phyloP scores from a whole-genome alignment of 1,284 basidiomycete species.

The Phylloboletellus chloephorus region DNA sequence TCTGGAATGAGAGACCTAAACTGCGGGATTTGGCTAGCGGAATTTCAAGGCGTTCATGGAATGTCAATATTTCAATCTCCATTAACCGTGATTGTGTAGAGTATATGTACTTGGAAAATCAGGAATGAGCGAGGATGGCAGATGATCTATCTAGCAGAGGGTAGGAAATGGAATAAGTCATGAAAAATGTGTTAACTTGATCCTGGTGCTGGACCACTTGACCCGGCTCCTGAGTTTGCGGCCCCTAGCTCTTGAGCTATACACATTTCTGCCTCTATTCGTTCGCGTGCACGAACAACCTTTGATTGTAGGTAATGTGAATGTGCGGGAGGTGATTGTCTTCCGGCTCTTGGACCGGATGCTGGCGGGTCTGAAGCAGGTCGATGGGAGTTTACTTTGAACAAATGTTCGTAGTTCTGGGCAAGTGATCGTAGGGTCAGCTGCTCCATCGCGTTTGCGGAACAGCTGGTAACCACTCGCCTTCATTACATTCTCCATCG shows the following conservation, averaged over 20 bases:
- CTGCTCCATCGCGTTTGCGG: background rate
- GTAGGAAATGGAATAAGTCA: constrained; percentile 15
- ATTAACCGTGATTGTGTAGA: constrained; percentile 16
- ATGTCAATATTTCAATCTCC: too few relatives aligned
- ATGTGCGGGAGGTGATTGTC: constrained; percentile 46
- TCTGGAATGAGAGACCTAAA: too few relatives aligned
- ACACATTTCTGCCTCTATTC: constrained; percentile 83
- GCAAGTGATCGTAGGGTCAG: constrained; percentile 2
- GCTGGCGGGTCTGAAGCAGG: constrained; percentile 43
- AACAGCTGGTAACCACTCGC: constrained; percentile 39
- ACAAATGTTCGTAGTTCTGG: constrained; percentile 91
- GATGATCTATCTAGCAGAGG: constrained; percentile 17
- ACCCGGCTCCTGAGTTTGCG: constrained; percentile 20
- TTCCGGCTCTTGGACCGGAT: constrained; percentile 30
- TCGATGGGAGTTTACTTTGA: constrained; percentile 81
- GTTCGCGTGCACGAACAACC: constrained; percentile 88
- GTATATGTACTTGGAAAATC: constrained; percentile 11
- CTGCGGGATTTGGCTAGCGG: too few relatives aligned
- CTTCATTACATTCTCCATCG: constrained; percentile 66
- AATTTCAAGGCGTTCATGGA: too few relatives aligned
- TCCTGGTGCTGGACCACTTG: constrained; percentile 19
- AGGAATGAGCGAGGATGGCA: constrained; percentile 23
- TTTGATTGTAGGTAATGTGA: constrained; percentile 97
- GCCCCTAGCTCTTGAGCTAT: constrained; percentile 32
- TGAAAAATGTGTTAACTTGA: constrained; percentile 18